Base-by-base conservation (phyloP, 768 basidiomycete genomes). In the Infundibulicybe gibba region DNA sequence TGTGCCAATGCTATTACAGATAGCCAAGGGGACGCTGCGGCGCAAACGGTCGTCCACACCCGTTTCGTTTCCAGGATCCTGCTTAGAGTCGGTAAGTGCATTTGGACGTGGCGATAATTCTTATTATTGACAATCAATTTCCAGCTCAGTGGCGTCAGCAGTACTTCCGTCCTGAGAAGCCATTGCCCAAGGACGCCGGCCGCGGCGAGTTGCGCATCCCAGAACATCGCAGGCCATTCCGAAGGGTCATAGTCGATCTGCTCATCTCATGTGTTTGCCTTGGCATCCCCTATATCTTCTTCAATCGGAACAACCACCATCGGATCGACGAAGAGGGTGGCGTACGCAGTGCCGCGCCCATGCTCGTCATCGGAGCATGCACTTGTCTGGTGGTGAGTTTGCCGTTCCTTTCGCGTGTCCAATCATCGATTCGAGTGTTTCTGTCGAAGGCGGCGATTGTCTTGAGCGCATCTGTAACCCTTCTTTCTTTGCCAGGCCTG, bases 391-490 rank as follows among this genome's bases (percentile, higher is more conserved):
- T 25, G 25, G 25, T 25, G 25, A 25, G 25, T 25, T 25, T 25
- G 25, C 35, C 49, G 44, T 39, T 32, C 42, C 16, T 25, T 25
- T 49, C 32, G 38, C 16, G 33, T 45, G 31, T 19, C 44, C 30
- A 35, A 25, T 25, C 25, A 25, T 25, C 25, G 25, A 53, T 47
- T 46, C 51, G 46, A 54, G 49, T 47, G 40, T 37, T 42, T 44
- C 40, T 55, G 19, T 51, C 51, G 41, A 61, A 91, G 89, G 87
- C 89, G 55, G 89, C 89, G 21, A 75, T 90, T 48, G 75, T 91
- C 17, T 69, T 91, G 48, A 90, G 90, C 54, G 85, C 87, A 30
- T 87, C 88, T 37, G 85, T 90, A 47, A 90, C 88, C 19, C 82
- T 91, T 66, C 76, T 92, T 60, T 79, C 86, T 43, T 74, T 92